These are phyloP conservation scores for Thuja plicata DNA, from an alignment of 83 land plant genomes.

Conservation along the genomic window DNA sequence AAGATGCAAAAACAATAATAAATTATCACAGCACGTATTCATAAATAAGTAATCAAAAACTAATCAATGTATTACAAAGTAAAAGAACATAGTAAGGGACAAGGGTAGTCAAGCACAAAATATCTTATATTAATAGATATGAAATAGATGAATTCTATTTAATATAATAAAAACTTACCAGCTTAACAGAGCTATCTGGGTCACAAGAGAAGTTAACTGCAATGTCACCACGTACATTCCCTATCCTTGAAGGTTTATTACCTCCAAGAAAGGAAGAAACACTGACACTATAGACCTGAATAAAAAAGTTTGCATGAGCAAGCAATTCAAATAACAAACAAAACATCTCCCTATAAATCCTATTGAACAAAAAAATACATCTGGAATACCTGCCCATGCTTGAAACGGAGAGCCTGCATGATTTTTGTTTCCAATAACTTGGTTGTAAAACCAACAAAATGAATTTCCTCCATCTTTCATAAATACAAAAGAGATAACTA, in stretches of 20 bases:
- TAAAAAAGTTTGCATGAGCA: background rate
- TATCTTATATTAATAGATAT: background rate
- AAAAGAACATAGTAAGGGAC: background rate
- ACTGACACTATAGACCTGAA: slow-evolving; percentile 84
- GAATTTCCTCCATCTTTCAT: slow-evolving; percentile 89
- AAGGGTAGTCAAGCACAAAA: slow-evolving; percentile 4
- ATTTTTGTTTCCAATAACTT: slow-evolving; percentile 92
- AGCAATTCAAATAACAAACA: background rate
- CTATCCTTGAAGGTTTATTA: slow-evolving; percentile 84
- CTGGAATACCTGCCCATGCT: slow-evolving; percentile 89
- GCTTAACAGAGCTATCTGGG: slow-evolving; percentile 80
- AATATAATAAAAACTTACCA: slow-evolving; percentile 42
- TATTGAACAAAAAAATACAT: background rate
- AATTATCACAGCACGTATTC: too few species aligned
- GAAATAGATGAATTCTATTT: background rate
- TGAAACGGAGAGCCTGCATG: slow-evolving; percentile 92
- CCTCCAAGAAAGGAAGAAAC: slow-evolving; percentile 98
- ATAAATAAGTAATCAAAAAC: background rate
- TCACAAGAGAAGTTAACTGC: slow-evolving; percentile 95
- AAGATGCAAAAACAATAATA: background rate
- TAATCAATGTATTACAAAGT: background rate
- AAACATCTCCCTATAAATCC: background rate
- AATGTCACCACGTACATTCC: slow-evolving; percentile 92
- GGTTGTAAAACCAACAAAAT: slow-evolving; percentile 80
- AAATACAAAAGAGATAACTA: background rate